Evolutionary conservation across 2,329 filamentous ascomycete genomes (phyloP), one percentile per base, ranked within the genome.

Genomic region (Colletotrichum sp.): DNA sequence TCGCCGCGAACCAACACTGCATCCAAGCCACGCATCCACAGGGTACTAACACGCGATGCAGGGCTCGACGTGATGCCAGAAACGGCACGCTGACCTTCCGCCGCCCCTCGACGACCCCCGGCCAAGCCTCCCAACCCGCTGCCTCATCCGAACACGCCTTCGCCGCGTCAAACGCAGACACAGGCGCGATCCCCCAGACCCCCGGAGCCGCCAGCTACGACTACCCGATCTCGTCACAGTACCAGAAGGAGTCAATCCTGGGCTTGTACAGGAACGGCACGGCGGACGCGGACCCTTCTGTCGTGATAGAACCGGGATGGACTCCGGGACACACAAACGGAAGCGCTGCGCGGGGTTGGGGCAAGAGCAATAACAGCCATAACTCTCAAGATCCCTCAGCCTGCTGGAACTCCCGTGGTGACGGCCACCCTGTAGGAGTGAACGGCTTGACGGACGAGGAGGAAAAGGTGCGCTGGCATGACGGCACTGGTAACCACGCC

Each of bases 391-490:
- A 96, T 60, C 95, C 96, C n/a, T 95, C 97, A 77, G 92, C 96
- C 57, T 99, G 96, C 84, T 99, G 96, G 97, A 95, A 98, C 82
- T 86, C 90, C 75, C 90, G 90, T 75, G 95, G 95, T 28, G 90
- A 90, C 69, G 89, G 92, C 60, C 90, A 91, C 78, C 95, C 96
- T 8, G 88, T 98, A 78, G 92, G 92, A 34, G 84, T 98, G 78
- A 89, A 92, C 77, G 92, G 94, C 59, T 92, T 98, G 91, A 88
- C 90, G 2, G 78, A 85, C 7, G 89, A 92, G 76, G 92, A 94
- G 84, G 92, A 88, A 81, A 89, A 90, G 84, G 91, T 92, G 81
- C 81, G 87, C 84, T 72, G 71, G 55, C 75, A 73, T 69, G 22
- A 39, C 8, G 44, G 63, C 68, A 30, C 36, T 32, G 28, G 30